Percentiles rank a stretch among this genome's conserved stretches.
These are phyloP conservation scores for bread wheat (Triticum aestivum) DNA, from an alignment of 176 grass and related monocot genomes.

Conservation along the genomic window IWGSC_CS_RefSeq_v2.1 NC_057801.1:612519536-612520035, in stretches of 20 bases:
- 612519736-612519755: neutral
- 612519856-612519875: constrained; percentile 5
- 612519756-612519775: neutral
- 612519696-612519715: neutral
- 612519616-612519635: constrained; percentile 73
- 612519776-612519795: constrained; percentile 1
- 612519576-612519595: constrained; percentile 81
- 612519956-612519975: constrained; percentile 70
- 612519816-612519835: no score
- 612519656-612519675: constrained; percentile 46
- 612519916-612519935: constrained; percentile 6
- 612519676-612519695: constrained; percentile 12
- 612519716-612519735: constrained; percentile 8
- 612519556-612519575: constrained; percentile 68
- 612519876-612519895: neutral
- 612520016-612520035: constrained; percentile 63
- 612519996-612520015: constrained; percentile 67
- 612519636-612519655: constrained; percentile 61
- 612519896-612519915: neutral
- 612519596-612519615: constrained; percentile 73
- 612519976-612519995: constrained; percentile 65
- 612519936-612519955: constrained; percentile 54
- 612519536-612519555: constrained; percentile 56
- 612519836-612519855: neutral
- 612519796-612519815: neutral